These are phyloP conservation scores for Aureobasidium uvarum DNA, from an alignment of 2,329 filamentous ascomycete species.

Conservation along the genomic window DNA sequence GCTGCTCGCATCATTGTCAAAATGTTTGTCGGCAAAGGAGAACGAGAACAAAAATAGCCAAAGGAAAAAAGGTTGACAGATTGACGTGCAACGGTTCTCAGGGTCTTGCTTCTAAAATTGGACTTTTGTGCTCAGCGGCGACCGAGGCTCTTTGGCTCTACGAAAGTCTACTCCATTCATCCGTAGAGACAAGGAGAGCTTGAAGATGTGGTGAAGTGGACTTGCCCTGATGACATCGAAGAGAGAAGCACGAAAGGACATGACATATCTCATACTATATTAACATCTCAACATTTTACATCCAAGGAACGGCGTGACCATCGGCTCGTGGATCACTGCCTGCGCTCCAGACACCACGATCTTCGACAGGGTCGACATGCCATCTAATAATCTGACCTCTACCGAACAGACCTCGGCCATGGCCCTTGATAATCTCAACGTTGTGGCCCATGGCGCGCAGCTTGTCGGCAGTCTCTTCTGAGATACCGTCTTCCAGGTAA, in stretches of 20 bases:
- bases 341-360: conserved; percentile 73
- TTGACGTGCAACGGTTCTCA: background rate
- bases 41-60: background rate
- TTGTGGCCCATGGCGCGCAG: conserved; percentile 70
- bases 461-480: conserved; percentile 63
- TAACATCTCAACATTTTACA: background rate
- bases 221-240: background rate
- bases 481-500: conserved; percentile 79
- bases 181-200: background rate
- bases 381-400: conserved; percentile 82
- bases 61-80: background rate
- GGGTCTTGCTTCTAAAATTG: conserved; percentile 16
- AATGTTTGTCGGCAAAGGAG: background rate
- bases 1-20: background rate
- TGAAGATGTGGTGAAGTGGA: background rate
- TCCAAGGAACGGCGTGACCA: conserved; percentile 61
- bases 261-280: conserved; percentile 9
- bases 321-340: conserved; percentile 88
- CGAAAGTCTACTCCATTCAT: background rate
- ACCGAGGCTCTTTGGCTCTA: background rate
- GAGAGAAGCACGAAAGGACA: background rate
- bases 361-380: conserved; percentile 65
- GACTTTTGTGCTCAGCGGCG: background rate
- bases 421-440: conserved; percentile 65
- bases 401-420: conserved; percentile 70